Base-by-base conservation (phyloP, 2,329 filamentous ascomycete species). In the Rhynchosporium secalis region DNA sequence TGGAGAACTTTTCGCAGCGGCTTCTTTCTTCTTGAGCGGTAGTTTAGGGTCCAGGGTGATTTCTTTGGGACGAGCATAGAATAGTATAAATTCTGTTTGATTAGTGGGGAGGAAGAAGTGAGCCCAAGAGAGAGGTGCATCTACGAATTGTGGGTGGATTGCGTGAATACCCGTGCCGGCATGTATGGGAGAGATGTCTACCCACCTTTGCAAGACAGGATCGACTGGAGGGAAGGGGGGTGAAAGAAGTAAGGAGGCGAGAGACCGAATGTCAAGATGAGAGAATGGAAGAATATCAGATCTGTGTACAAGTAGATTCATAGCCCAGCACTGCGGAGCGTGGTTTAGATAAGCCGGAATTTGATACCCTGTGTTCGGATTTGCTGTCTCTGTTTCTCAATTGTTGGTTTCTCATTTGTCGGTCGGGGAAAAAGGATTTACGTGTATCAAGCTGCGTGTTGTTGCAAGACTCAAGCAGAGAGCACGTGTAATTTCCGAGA, bases 91-190 rank as follows among this genome's bases (percentile, higher is more conserved):
- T 20, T 51, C 46, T 48, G 46, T 58, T 10, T 41, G 38, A 40
- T 13, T 56, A 3, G 5, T 31, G 29, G 9, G 36, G 5, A n/a
- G 20, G 48, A 10, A 7, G 56, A 26, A 26, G 46, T 15, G 31
- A 45, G 40, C 46, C 28, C 28, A 46, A 47, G 31, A 49, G 47
- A 13, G 28, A 36, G 46, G 43, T 40, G 52, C 52, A 12, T 41
- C 26, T 45, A 56, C 15, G 41, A 43, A 28, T 41, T 54, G 46
- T 59, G 31, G 48, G 38, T 54, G 8, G 38, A 41, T 40, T 4
- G 51, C 6, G 9, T 33, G 38, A 28, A 63, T 66, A 64, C 51
- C 58, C 62, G 65, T 66, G 65, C 65, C 47, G 65, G 65, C 65
- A 66, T 62, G 61, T 45, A 56, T 54, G 46, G 13, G 36, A 20